Conservation (phyloP, 176 grass and related monocot species). For the Carex myosuroides region DNA sequence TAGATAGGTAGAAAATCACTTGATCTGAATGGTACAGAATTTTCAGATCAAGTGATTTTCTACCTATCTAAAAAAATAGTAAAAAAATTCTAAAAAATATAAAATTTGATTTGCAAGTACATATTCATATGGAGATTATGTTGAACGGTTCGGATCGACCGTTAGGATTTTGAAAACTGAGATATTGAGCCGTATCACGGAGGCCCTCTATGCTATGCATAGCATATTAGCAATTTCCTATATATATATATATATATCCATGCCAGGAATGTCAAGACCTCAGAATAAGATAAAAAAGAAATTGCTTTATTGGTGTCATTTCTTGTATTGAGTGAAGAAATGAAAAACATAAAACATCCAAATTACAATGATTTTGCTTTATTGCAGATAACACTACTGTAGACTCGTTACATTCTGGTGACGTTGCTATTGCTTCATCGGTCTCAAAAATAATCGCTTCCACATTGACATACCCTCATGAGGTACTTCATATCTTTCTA, state of each 20-base stretch:
- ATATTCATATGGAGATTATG: too few relatives aligned
- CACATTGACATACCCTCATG: constrained; percentile 92
- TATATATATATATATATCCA: background rate
- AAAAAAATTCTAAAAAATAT: too few relatives aligned
- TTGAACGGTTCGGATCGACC: too few relatives aligned
- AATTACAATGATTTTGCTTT: constrained; percentile 19
- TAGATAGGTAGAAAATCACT: too few relatives aligned
- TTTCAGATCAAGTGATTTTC: too few relatives aligned
- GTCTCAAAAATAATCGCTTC: constrained; percentile 87
- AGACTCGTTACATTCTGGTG: constrained; percentile 64
- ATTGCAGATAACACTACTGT: constrained; percentile 84
- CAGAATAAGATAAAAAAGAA: background rate
- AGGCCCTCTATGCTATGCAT: too few relatives aligned
- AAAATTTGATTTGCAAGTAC: too few relatives aligned
- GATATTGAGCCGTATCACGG: too few relatives aligned
- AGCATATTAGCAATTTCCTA: too few relatives aligned
- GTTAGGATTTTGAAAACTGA: too few relatives aligned
- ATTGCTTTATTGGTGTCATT: background rate
- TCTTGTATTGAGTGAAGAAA: background rate
- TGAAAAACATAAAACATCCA: background rate
- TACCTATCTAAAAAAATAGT: too few relatives aligned
- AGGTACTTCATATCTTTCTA: constrained; percentile 34
- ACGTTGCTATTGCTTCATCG: constrained; percentile 96
- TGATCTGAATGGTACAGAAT: too few relatives aligned
- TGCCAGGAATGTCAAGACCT: background rate